phyloP scores from a whole-genome alignment of 208 protist species.

The Wallacemonas collosoma region DNA sequence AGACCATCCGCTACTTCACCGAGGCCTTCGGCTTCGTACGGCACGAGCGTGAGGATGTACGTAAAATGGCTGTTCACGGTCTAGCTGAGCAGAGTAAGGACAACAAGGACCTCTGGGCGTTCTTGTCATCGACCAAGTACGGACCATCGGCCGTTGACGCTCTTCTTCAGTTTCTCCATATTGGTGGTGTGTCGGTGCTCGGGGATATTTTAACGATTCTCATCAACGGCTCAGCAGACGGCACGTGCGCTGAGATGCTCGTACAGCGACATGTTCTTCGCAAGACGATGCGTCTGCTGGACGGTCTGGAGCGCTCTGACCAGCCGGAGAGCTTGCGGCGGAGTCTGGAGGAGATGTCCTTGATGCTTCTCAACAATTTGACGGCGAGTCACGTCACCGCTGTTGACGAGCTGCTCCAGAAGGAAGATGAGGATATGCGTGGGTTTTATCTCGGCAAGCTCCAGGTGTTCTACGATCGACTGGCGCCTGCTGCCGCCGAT shows the following conservation, averaged over 20 bases:
- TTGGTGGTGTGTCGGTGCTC: conserved; percentile 39
- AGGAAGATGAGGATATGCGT: conserved; percentile 77
- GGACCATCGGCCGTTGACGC: conserved; percentile 48
- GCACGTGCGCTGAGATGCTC: conserved; percentile 68
- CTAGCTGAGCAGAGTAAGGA: conserved; percentile 82
- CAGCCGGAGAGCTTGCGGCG: conserved; percentile 35
- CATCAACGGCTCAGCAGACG: conserved; percentile 76
- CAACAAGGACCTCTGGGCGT: conserved; percentile 52
- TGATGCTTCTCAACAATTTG: conserved; percentile 88
- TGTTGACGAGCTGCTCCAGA: conserved; percentile 76
- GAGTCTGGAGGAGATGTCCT: conserved; percentile 70
- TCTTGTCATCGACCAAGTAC: conserved; percentile 41
- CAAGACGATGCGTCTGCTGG: conserved; percentile 79
- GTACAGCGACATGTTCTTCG: conserved; percentile 63
- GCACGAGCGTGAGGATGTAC: conserved; percentile 79
- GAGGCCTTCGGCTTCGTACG: conserved; percentile 73
- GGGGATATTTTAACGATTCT: conserved; percentile 82
- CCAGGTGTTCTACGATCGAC: conserved; percentile 54
- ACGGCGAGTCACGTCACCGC: conserved; percentile 75
- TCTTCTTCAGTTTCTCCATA: conserved; percentile 68
- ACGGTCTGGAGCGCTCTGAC: conserved; percentile 53
- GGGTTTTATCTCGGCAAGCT: conserved; percentile 84
- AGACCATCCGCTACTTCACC: conserved; percentile 38
- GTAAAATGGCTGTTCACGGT: conserved; percentile 79
- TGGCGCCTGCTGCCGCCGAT: conserved; percentile 17